phyloP scores from a whole-genome alignment of 202 grass and related monocot species.

The Digitaria exilis region DNA sequence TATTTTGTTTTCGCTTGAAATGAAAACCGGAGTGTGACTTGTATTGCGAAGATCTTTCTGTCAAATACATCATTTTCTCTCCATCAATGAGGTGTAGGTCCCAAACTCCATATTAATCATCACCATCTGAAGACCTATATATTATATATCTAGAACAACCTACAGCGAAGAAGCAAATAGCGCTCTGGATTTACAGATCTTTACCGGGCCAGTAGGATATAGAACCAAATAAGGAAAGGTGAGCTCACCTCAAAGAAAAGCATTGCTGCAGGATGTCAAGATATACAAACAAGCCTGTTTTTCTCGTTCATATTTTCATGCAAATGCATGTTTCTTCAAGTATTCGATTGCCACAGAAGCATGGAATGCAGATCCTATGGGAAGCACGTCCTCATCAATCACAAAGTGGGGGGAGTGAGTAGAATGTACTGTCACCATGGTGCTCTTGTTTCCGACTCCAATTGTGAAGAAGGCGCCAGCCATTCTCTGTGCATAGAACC shows the following conservation, averaged over 20 bases:
- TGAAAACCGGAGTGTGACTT: too few species aligned
- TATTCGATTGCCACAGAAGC: constrained; percentile 65
- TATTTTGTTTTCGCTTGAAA: too few species aligned
- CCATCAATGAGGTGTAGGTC: neutral
- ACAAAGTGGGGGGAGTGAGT: constrained; percentile 66
- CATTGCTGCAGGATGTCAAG: neutral
- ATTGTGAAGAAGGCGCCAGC: constrained; percentile 57
- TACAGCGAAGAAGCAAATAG: neutral
- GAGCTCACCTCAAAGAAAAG: neutral
- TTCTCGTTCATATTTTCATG: neutral
- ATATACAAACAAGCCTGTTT: neutral
- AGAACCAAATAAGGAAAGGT: neutral
- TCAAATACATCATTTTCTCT: neutral
- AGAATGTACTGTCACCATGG: constrained; percentile 25
- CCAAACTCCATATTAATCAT: too few species aligned
- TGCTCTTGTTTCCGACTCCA: constrained; percentile 48
- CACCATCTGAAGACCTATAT: neutral
- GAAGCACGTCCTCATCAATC: constrained; percentile 59
- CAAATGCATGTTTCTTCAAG: constrained; percentile 29
- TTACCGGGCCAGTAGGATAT: neutral
- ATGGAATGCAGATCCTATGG: constrained; percentile 64
- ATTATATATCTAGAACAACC: neutral
- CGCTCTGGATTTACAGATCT: neutral
- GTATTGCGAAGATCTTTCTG: neutral
- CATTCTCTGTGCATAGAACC: constrained; percentile 60